Evolutionary conservation across 2,329 filamentous ascomycete genomes (phyloP), one percentile per base, ranked within the genome.

Genomic region (Fusarium veterinarium): DNA sequence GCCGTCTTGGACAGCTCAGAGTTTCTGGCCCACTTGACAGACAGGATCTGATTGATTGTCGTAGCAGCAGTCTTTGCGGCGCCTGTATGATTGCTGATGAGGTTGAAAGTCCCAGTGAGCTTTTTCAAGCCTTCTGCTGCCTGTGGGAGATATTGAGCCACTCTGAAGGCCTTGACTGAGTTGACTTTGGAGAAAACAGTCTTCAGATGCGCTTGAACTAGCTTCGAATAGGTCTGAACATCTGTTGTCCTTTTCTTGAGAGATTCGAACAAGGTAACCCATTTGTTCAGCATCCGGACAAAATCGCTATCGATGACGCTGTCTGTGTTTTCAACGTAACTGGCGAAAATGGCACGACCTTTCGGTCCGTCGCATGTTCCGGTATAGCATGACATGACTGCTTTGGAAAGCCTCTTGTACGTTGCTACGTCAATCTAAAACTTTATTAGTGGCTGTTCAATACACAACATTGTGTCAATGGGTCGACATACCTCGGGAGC

Each of bases 251-350:
- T 61, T 17, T 67, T 70, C 44, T 60, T 53, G 30, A 71, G 53
- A 4, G 53, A 16, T 3, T 31, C 48, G 8, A 60, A 63, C 2
- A 72, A 51, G 1, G 23, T 20, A n/a, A 53, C 35, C 69, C 69
- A 72, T 46, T 38, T 63, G 33, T 60, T 61, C 4, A 72, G n/a
- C 44, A 62, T 53, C 11, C 40, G 25, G 4, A 61, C 53, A n/a
- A 71, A 44, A 8, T 72, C 62, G 44, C 62, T 63, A 14, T 67
- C 51, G 14, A 25, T 58, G 35, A 71, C 38, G n/a, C 46, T 44
- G 6, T 69, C 61, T 6, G 65, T 41, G 20, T 66, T 60, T 14
- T 44, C 40, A 17, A 71, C 51, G 19, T 61, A 69, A 20, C 17
- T 28, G 6, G 48, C 40, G 31, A 69, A 71, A 28, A 66, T 48